phyloP scores from a whole-genome alignment of 2,329 filamentous ascomycete species.

The Hirsutella rhossiliensis region DNA sequence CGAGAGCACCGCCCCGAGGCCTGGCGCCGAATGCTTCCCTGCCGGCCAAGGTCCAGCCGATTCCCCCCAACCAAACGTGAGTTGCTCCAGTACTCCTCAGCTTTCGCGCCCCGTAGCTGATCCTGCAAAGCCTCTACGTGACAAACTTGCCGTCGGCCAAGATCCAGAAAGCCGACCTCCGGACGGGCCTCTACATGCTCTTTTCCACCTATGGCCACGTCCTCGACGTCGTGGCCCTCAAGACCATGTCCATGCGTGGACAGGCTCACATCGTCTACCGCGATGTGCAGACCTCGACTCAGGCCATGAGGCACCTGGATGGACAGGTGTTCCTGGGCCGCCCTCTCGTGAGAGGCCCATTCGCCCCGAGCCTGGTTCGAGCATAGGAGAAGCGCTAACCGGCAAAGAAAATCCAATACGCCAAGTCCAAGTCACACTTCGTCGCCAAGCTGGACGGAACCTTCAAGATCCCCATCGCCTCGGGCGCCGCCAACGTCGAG shows the following conservation, averaged over 20 bases:
- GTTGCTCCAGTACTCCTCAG: slow-evolving; percentile 16
- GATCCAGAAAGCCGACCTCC: slow-evolving; percentile 77
- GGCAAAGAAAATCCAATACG: slow-evolving; percentile 77
- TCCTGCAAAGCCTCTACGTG: slow-evolving; percentile 62
- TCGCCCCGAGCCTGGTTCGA: background rate
- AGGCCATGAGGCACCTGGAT: slow-evolving; percentile 82
- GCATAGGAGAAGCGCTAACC: background rate
- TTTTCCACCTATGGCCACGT: slow-evolving; percentile 91
- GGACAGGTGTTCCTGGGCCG: slow-evolving; percentile 77
- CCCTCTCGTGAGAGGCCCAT: slow-evolving; percentile 54
- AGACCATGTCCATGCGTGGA: slow-evolving; percentile 85
- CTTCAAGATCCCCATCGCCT: slow-evolving; percentile 55
- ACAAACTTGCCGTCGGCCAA: slow-evolving; percentile 78
- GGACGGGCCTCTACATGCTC: slow-evolving; percentile 79
- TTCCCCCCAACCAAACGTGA: slow-evolving; percentile 66
- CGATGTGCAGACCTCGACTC: slow-evolving; percentile 82
- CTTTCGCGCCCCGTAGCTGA: background rate
- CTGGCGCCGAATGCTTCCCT: slow-evolving; percentile 29
- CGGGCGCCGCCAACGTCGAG: slow-evolving; percentile 41
- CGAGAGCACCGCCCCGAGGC: slow-evolving; percentile 25
- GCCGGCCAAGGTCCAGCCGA: slow-evolving; percentile 38
- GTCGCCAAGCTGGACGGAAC: slow-evolving; percentile 88
- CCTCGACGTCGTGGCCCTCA: slow-evolving; percentile 81
- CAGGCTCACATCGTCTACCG: slow-evolving; percentile 90
- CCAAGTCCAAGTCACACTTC: slow-evolving; percentile 77